These are phyloP conservation scores for Fusarium sp. DNA, from an alignment of 2,329 filamentous ascomycete genomes.

Conservation along the genomic window DNA sequence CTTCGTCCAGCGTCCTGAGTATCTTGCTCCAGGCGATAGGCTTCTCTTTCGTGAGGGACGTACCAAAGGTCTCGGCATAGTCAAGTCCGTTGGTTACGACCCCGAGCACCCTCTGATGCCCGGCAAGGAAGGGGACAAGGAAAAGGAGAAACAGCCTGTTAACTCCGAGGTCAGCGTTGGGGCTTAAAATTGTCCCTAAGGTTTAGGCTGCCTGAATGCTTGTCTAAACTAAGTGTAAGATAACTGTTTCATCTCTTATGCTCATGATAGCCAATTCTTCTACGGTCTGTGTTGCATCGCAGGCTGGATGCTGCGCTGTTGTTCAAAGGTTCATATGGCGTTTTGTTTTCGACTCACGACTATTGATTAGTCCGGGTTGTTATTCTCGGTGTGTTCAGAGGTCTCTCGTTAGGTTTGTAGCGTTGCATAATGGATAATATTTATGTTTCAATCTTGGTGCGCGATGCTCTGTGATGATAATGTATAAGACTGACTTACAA, in stretches of 20 bases:
- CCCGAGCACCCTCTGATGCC: conserved; percentile 60
- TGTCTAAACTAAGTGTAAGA: neutral
- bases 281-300: neutral
- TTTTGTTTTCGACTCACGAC: conserved; percentile 17
- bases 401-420: conserved; percentile 29
- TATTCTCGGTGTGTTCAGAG: neutral
- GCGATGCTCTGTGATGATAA: neutral
- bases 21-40: conserved; percentile 86
- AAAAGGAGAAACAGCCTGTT: conserved; percentile 39
- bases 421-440: conserved; percentile 3
- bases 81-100: conserved; percentile 92
- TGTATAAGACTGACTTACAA: neutral
- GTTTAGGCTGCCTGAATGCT: neutral
- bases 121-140: conserved; percentile 29
- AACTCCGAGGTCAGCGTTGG: conserved; percentile 43
- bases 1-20: conserved; percentile 95
- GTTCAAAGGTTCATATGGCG: conserved; percentile 29
- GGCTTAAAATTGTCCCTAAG: conserved; percentile 21
- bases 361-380: conserved; percentile 1
- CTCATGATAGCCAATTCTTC: neutral
- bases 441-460: neutral
- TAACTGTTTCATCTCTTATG: neutral
- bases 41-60: conserved; percentile 93
- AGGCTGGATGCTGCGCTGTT: neutral
- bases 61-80: conserved; percentile 94